These are phyloP conservation scores for Penicillium sp. DNA, from an alignment of 2,329 filamentous ascomycete genomes.

Conservation along the genomic window DNA sequence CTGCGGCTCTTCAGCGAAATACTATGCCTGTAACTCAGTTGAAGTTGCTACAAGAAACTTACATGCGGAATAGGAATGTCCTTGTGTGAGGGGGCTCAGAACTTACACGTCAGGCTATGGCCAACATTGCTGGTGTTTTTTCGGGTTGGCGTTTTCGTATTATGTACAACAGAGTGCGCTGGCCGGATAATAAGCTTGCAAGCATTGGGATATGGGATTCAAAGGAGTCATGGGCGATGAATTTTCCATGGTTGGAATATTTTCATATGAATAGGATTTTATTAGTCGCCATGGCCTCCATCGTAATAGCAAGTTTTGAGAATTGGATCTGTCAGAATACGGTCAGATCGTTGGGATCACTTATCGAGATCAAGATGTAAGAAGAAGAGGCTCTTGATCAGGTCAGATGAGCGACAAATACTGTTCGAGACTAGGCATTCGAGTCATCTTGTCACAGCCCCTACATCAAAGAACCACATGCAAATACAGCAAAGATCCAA, in stretches of 20 bases:
- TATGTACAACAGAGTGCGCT: neutral
- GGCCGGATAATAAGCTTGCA: neutral
- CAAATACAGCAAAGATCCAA: neutral
- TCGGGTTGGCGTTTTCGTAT: neutral
- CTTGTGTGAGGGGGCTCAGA: neutral
- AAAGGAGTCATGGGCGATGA: neutral
- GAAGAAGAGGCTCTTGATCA: no score
- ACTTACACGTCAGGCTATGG: neutral
- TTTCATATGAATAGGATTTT: neutral
- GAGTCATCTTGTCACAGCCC: neutral
- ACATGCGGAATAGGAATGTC: slow-evolving; percentile 36
- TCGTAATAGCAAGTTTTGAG: no score
- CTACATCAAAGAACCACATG: neutral
- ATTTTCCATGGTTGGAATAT: neutral
- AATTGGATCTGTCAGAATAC: no score
- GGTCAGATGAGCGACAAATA: neutral
- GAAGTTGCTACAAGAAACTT: slow-evolving; percentile 37
- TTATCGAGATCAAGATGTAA: no score
- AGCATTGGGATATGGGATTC: neutral
- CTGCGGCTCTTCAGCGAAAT: slow-evolving; percentile 39
- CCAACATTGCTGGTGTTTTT: neutral
- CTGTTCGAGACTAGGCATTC: neutral
- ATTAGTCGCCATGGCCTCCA: no score
- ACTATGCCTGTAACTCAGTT: slow-evolving; percentile 39
- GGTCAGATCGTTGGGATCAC: no score